These are phyloP conservation scores for Rhodotorula sp. DNA, from an alignment of 1,284 basidiomycete genomes.

Conservation along the genomic window DNA sequence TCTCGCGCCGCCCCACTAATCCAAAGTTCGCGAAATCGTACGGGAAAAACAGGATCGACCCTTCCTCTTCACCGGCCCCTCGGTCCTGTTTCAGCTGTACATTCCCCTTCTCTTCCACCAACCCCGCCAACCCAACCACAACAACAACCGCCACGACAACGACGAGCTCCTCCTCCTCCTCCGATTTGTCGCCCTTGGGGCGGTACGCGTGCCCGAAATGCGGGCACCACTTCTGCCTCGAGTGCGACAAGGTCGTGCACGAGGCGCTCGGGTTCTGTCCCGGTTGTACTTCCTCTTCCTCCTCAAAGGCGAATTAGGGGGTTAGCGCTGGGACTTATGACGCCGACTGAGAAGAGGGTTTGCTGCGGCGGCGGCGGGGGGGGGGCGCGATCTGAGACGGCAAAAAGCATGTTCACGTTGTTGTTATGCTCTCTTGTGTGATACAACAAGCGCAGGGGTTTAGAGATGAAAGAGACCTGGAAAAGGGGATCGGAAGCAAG, in stretches of 20 bases:
- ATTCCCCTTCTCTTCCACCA: conserved; percentile 57
- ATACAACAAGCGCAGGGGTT: no score
- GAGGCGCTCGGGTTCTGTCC: conserved; percentile 46
- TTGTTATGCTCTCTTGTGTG: no score
- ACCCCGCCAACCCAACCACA: not conserved
- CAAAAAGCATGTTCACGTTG: no score
- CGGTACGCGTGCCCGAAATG: conserved; percentile 68
- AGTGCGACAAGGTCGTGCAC: conserved; percentile 65
- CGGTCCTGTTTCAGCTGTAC: conserved; percentile 64
- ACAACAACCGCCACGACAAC: conserved; percentile 20
- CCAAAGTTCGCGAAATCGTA: not conserved
- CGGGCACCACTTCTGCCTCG: conserved; percentile 62
- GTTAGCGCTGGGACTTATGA: no score
- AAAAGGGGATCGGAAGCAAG: no score
- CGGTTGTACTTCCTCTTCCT: conserved; percentile 36
- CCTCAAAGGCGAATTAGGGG: not conserved
- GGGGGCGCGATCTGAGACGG: no score
- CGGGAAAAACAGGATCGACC: conserved; percentile 27
- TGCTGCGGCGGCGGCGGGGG: no score
- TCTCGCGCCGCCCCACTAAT: no score
- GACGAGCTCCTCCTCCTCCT: conserved; percentile 40
- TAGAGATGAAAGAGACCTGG: no score
- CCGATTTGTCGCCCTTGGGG: conserved; percentile 69
- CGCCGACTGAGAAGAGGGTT: no score
- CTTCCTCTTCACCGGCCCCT: conserved; percentile 11